Evolutionary conservation across 768 basidiomycete genomes (phyloP).

Genomic region (Sarcodon aspratus): DNA sequence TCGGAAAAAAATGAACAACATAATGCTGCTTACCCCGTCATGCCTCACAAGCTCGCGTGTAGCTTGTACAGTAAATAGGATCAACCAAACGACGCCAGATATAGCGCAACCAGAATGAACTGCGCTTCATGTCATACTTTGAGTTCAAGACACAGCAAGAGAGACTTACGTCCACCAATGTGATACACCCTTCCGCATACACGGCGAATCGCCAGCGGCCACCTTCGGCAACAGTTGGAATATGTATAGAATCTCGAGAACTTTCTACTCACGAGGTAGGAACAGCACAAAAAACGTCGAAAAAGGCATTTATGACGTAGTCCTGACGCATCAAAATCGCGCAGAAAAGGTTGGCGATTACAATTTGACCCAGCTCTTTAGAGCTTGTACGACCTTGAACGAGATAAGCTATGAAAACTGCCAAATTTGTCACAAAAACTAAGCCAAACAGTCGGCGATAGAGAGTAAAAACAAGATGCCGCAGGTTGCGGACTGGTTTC

Average conservation of each 20-base stretch:
- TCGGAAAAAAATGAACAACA: constrained; percentile 5
- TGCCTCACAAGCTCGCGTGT: constrained; percentile 33
- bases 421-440: constrained; percentile 39
- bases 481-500: constrained; percentile 37
- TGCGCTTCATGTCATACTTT: background rate
- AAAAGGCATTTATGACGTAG: constrained; percentile 49
- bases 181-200: constrained; percentile 46
- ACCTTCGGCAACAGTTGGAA: constrained; percentile 20
- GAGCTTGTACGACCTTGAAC: constrained; percentile 12
- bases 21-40: constrained; percentile 18
- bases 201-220: constrained; percentile 43
- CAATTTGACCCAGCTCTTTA: constrained; percentile 24
- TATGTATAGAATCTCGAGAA: background rate
- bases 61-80: constrained; percentile 36
- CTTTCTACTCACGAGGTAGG: constrained; percentile 30
- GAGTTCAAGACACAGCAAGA: background rate
- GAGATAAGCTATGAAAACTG: constrained; percentile 27
- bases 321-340: constrained; percentile 35
- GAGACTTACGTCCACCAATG: constrained; percentile 34
- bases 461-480: constrained; percentile 41
- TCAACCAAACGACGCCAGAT: constrained; percentile 42
- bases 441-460: constrained; percentile 45
- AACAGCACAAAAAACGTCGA: constrained; percentile 37
- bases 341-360: constrained; percentile 29
- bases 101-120: constrained; percentile 48